Evolutionary conservation across 306 rosid species (phyloP).

Genomic region (Medicago arabica): DNA sequence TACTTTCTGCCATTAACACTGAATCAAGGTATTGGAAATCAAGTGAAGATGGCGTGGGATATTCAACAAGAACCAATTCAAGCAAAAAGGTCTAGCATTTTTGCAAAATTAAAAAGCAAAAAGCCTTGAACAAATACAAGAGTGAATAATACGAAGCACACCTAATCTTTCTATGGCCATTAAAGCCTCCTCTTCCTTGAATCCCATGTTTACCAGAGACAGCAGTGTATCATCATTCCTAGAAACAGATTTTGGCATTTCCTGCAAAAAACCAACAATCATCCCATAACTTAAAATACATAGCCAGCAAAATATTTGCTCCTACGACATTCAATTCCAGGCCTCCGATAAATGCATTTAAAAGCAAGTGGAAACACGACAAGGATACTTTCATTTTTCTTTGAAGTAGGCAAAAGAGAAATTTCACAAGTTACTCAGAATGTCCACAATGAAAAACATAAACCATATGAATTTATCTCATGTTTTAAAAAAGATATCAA

Average conservation of each 20-base stretch:
- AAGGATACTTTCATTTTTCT: conserved; percentile 4
- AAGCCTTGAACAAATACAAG: neutral
- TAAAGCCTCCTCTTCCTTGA: conserved; percentile 63
- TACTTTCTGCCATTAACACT: too few species aligned
- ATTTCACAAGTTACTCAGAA: conserved; percentile 13
- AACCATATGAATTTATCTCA: conserved; percentile 21
- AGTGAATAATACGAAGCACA: conserved; percentile 38
- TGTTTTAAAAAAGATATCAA: conserved; percentile 19
- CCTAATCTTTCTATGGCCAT: conserved; percentile 90
- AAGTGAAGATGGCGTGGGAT: conserved; percentile 6
- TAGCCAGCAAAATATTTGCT: conserved; percentile 4
- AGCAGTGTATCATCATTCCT: conserved; percentile 44
- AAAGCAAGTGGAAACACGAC: conserved; percentile 26
- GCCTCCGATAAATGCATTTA: conserved; percentile 6
- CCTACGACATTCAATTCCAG: conserved; percentile 12
- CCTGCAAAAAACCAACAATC: conserved; percentile 58
- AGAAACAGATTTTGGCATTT: conserved; percentile 48
- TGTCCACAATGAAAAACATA: conserved; percentile 4
- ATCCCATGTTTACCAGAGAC: conserved; percentile 80
- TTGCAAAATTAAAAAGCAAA: too few species aligned
- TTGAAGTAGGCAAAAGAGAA: neutral
- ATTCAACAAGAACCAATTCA: conserved; percentile 20
- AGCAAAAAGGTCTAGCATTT: neutral
- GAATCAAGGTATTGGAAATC: conserved; percentile 3
- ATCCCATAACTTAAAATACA: conserved; percentile 20